Conservation (phyloP, 257 asterid genomes). For the Nicotiana sylvestris region DNA sequence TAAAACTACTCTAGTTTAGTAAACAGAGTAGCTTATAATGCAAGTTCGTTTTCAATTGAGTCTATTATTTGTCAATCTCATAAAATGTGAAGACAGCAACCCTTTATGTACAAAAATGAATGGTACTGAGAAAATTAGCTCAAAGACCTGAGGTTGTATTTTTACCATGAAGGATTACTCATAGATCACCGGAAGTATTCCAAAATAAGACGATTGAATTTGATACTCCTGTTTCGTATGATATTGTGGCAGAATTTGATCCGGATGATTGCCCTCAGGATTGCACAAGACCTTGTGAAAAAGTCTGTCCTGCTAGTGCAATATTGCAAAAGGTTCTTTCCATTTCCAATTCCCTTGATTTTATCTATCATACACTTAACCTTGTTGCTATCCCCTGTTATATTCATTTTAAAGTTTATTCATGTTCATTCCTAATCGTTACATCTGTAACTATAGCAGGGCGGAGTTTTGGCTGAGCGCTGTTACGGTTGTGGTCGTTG, state of each 20-base stretch:
- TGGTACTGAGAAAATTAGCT: not conserved
- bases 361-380: not conserved
- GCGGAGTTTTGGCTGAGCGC: slow-evolving; percentile 75
- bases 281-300: slow-evolving; percentile 87
- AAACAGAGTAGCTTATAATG: not conserved
- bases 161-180: not conserved
- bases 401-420: not conserved
- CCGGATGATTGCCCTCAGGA: slow-evolving; percentile 77
- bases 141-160: not conserved
- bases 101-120: not conserved
- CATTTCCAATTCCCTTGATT: not conserved
- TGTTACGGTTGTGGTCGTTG: slow-evolving; percentile 99
- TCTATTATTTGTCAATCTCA: not conserved
- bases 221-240: not conserved
- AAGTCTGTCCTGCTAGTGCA: slow-evolving; percentile 89
- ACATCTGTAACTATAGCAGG: slow-evolving; percentile 33
- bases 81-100: not conserved
- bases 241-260: slow-evolving; percentile 54
- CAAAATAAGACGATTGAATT: not conserved
- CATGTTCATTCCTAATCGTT: not conserved
- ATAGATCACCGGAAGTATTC: not conserved
- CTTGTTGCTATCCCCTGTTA: not conserved
- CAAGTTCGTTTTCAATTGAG: not conserved
- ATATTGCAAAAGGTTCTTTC: slow-evolving; percentile 53
- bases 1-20: not conserved